phyloP scores from a whole-genome alignment of 768 basidiomycete genomes.

The Naganishia randhawae region DNA sequence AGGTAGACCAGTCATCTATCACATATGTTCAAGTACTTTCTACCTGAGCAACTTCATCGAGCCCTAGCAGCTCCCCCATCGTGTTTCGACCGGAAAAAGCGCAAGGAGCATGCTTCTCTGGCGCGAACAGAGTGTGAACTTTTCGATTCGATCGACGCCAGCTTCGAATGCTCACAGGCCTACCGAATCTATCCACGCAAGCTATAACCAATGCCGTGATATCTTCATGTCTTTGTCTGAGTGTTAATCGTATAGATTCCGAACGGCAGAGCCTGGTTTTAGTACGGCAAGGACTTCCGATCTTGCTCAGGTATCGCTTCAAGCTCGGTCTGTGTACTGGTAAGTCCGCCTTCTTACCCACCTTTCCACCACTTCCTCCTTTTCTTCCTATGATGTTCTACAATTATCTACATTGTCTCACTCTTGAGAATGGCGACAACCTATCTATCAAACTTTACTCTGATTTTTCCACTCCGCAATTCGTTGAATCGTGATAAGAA shows the following conservation, averaged over 20 bases:
- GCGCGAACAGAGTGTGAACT: background rate
- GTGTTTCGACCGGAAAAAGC: background rate
- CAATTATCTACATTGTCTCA: conserved; percentile 52
- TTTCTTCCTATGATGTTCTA: conserved; percentile 31
- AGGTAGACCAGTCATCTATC: no score
- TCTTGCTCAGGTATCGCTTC: no score
- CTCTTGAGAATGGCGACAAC: conserved; percentile 34
- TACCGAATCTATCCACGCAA: no score
- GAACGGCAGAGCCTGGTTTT: background rate
- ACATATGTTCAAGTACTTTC: background rate
- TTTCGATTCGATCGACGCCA: background rate
- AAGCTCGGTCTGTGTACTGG: background rate
- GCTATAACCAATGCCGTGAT: no score
- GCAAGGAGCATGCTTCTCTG: background rate
- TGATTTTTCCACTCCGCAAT: conserved; percentile 21
- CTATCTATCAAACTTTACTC: conserved; percentile 31
- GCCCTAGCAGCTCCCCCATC: background rate
- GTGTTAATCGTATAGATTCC: background rate
- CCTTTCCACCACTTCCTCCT: conserved; percentile 3
- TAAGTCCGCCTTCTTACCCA: conserved; percentile 4
- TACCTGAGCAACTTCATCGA: background rate
- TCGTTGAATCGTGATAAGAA: background rate
- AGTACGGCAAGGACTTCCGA: background rate
- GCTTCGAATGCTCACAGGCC: background rate
- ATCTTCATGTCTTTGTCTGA: no score